Conservation (phyloP, 2,329 filamentous ascomycete genomes). For the Zopfia rhizophila region DNA sequence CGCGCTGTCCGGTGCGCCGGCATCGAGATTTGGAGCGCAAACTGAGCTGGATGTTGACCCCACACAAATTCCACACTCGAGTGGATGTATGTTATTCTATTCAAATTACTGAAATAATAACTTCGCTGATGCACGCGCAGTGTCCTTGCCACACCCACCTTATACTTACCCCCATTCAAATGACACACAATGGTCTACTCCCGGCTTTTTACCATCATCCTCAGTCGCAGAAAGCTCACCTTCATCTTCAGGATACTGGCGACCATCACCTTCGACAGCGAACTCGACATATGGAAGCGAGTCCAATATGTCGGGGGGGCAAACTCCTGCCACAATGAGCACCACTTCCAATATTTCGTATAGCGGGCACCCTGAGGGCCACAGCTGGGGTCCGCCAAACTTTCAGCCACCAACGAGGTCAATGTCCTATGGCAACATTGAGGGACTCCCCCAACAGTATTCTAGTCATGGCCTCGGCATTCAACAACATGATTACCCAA, state of each 20-base stretch:
- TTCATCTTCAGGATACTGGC: conserved; percentile 46
- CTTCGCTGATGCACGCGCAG: conserved; percentile 31
- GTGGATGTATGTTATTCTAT: conserved; percentile 38
- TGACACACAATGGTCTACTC: conserved; percentile 49
- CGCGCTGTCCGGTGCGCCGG: conserved; percentile 21
- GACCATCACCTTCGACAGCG: conserved; percentile 46
- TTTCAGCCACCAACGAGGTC: conserved; percentile 47
- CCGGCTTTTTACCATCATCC: conserved; percentile 46
- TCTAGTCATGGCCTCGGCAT: conserved; percentile 41
- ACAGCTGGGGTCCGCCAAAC: conserved; percentile 36
- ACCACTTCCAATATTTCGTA: conserved; percentile 50
- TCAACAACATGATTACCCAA: conserved; percentile 42
- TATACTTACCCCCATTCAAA: conserved; percentile 48
- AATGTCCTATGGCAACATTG: conserved; percentile 54
- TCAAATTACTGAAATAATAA: background rate
- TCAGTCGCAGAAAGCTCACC: conserved; percentile 46
- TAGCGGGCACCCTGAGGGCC: conserved; percentile 40
- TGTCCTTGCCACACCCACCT: conserved; percentile 42
- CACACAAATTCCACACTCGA: conserved; percentile 32
- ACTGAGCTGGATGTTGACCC: conserved; percentile 40
- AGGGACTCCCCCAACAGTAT: conserved; percentile 47
- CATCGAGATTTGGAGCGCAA: conserved; percentile 36
- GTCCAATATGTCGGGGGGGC: conserved; percentile 46
- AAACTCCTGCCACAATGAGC: conserved; percentile 48
- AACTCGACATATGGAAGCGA: conserved; percentile 49